A percentile compares a stretch with the other conserved stretches of the same genome.
These are phyloP conservation scores for Arxiozyma bovina DNA, from an alignment of 1,139 yeast genomes.

Conservation along the genomic window DNA sequence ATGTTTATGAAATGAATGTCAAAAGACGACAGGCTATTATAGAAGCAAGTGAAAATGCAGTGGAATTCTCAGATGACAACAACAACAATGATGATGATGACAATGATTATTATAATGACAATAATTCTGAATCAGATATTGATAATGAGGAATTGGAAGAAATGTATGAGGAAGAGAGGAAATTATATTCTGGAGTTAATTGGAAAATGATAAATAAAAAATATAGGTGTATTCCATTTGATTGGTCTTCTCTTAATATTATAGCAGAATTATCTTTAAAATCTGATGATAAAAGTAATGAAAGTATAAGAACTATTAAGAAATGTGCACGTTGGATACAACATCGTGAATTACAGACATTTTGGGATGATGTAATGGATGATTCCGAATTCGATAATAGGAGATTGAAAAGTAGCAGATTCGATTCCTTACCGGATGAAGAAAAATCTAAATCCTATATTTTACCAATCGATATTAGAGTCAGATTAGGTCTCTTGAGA, in stretches of 20 bases:
- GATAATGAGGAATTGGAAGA: slow-evolving; percentile 16
- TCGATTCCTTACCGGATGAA: slow-evolving; percentile 33
- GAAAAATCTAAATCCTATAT: slow-evolving; percentile 38
- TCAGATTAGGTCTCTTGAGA: slow-evolving; percentile 67
- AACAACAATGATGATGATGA: slow-evolving; percentile 7
- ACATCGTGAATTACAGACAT: slow-evolving; percentile 56
- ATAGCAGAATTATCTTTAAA: slow-evolving; percentile 68
- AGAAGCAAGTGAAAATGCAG: slow-evolving; percentile 28
- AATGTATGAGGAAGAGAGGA: slow-evolving; percentile 21
- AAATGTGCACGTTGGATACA: slow-evolving; percentile 79
- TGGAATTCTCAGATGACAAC: slow-evolving; percentile 27
- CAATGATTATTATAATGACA: slow-evolving; percentile 8
- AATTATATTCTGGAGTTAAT: slow-evolving; percentile 20
- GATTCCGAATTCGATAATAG: slow-evolving; percentile 80
- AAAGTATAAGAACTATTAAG: slow-evolving; percentile 59
- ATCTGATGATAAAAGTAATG: slow-evolving; percentile 42
- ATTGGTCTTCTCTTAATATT: slow-evolving; percentile 84
- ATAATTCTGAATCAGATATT: slow-evolving; percentile 11
- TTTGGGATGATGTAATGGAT: slow-evolving; percentile 72
- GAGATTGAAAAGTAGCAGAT: slow-evolving; percentile 41
- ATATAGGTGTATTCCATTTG: slow-evolving; percentile 43
- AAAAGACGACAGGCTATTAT: slow-evolving; percentile 27
- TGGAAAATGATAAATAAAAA: slow-evolving; percentile 26
- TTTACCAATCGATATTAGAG: slow-evolving; percentile 80
- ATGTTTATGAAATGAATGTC: slow-evolving; percentile 49